Evolutionary conservation across 164 flowering plant species (phyloP), one percentile per base, ranked within the genome.

Genomic region (Vitis vinifera): DNA sequence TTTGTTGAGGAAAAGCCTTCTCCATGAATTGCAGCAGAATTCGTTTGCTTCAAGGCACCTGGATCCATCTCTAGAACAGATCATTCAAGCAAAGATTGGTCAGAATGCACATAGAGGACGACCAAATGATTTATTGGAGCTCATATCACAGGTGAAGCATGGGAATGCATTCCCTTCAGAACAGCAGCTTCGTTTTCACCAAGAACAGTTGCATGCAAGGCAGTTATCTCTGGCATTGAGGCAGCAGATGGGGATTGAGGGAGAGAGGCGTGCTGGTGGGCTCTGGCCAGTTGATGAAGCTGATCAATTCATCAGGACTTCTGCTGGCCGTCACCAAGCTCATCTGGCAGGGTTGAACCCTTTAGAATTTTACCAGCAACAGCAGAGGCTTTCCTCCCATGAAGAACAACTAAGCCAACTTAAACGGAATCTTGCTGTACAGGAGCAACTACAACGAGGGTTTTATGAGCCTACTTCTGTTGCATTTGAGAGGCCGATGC

Each of bases 151-250:
- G 31, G 51, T 51, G 11, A 49, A 50, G 30, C 66, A 17, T 16
- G 52, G 65, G 51, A 62, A 62, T 62, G 17, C 17, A 1, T 5
- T 62, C n/a, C 48, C 17, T 16, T 9, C 52, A 50, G 66, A 63
- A 55, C 66, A 63, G 49, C 66, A 63, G 37, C 49, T 63, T 19
- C 55, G 55, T 63, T 63, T 48, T 23, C 66, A 63, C n/a, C 66
- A 63, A 50, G 66, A 63, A 50, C 66, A 49, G 15, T 50, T 63
- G 55, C 55, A 49, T 15, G 66, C 55, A 48, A 53, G 23, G 30
- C 66, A 63, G 19, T 63, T 62, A 16, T 49, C 65, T 47, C n/a
- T 63, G 49, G 66, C 66, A 10, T 12, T 63, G 31, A 63, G 55
- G 37, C 66, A 49, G 51, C 66, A 17, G 30, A 48, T 63, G 55